Conservation (phyloP, 768 basidiomycete species). For the Kwoniella newhampshirensis region DNA sequence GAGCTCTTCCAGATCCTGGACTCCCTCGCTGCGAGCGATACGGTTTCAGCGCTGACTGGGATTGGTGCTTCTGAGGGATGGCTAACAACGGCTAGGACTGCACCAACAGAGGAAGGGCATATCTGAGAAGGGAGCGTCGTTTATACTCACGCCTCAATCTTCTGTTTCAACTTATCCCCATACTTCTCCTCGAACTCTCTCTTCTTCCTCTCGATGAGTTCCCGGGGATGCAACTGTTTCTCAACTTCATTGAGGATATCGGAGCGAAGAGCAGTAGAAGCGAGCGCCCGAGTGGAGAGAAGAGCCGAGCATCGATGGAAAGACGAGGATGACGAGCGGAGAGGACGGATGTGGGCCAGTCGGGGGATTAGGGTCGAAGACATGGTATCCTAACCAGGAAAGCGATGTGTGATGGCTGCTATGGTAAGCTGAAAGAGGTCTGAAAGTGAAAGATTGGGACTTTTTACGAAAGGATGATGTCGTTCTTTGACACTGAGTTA, state of each 20-base stretch:
- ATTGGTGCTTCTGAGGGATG: not conserved
- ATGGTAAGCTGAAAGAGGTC: too few relatives aligned
- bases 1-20: conserved; percentile 55
- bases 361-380: not conserved
- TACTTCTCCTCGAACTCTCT: conserved; percentile 57
- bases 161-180: conserved; percentile 65
- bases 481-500: too few relatives aligned
- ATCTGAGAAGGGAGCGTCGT: too few relatives aligned
- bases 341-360: not conserved
- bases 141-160: conserved; percentile 65
- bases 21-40: conserved; percentile 53
- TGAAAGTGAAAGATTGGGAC: too few relatives aligned
- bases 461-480: too few relatives aligned
- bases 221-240: conserved; percentile 41
- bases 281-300: conserved; percentile 14
- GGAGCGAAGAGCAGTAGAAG: conserved; percentile 7
- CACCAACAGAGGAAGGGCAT: too few relatives aligned
- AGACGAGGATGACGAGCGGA: not conserved
- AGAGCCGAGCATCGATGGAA: not conserved
- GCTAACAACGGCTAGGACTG: too few relatives aligned
- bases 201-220: conserved; percentile 44
- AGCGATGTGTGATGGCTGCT: too few relatives aligned
- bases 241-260: conserved; percentile 35
- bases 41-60: conserved; percentile 1
- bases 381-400: too few relatives aligned